Percentiles rank a stretch among this genome's conserved stretches.
phyloP scores from a whole-genome alignment of 768 basidiomycete species.

The Hygrophorus russula region DNA sequence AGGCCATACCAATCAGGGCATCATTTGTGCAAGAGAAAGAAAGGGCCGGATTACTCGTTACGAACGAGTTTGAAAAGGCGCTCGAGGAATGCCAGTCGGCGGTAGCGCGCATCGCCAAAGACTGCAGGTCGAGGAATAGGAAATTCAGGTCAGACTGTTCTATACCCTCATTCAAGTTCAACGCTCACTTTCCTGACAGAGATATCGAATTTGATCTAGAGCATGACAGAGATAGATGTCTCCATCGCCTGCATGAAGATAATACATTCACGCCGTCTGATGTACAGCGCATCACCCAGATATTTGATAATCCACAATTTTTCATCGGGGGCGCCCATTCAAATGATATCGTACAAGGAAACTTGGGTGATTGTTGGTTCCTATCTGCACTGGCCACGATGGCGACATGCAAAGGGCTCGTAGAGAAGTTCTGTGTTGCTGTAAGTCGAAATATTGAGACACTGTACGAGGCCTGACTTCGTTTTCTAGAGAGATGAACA shows the following conservation, averaged over 20 bases:
- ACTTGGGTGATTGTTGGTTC: conserved; percentile 45
- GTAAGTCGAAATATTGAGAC: conserved; percentile 15
- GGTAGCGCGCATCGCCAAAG: conserved; percentile 31
- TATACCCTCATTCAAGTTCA: not conserved
- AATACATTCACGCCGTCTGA: conserved; percentile 21
- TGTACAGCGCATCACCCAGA: conserved; percentile 36
- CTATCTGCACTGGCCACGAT: conserved; percentile 40
- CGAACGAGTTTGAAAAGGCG: conserved; percentile 32
- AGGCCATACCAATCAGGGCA: not conserved
- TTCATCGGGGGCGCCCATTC: conserved; percentile 32
- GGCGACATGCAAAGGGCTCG: conserved; percentile 28
- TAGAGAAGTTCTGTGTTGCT: conserved; percentile 43
- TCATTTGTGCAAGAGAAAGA: not conserved
- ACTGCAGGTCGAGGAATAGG: conserved; percentile 35
- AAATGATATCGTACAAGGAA: conserved; percentile 37
- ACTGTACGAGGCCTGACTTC: not conserved
- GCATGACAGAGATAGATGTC: conserved; percentile 26
- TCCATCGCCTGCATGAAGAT: conserved; percentile 22
- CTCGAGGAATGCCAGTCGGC: conserved; percentile 30
- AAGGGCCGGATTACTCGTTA: conserved; percentile 24
- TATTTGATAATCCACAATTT: conserved; percentile 41
- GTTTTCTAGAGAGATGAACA: conserved; percentile 31
- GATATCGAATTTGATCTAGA: conserved; percentile 48
- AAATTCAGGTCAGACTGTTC: conserved; percentile 34
- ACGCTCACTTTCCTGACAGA: conserved; percentile 15